Percentiles rank a stretch among this genome's conserved stretches.
Evolutionary conservation across 441 rosid genomes (phyloP).

Genomic region (Gossypium trilobum): DNA sequence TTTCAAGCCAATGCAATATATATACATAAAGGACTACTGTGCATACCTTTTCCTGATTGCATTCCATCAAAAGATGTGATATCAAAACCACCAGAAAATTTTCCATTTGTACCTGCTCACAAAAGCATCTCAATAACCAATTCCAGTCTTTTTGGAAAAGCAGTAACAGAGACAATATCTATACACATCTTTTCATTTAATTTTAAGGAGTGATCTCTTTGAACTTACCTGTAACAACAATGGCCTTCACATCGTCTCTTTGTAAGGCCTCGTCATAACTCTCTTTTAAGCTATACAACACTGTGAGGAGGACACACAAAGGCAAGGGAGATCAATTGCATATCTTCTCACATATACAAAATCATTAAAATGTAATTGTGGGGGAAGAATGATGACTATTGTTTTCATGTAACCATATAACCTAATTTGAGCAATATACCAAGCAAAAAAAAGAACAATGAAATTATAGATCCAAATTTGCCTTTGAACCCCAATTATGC

Average conservation of each 20-base stretch:
- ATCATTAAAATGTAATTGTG: neutral
- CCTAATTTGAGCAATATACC: neutral
- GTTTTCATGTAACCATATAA: neutral
- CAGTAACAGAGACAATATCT: neutral
- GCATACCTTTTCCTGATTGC: conserved; percentile 47
- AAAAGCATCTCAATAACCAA: conserved; percentile 13
- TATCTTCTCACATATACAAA: neutral
- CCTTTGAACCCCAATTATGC: neutral
- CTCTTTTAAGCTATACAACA: conserved; percentile 61
- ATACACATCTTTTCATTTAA: neutral
- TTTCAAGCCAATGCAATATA: neutral
- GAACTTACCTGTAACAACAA: conserved; percentile 67
- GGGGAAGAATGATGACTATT: neutral
- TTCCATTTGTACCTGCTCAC: conserved; percentile 68
- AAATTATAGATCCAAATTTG: neutral
- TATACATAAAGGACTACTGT: neutral
- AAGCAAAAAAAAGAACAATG: neutral
- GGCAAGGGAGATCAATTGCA: neutral
- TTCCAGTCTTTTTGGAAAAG: neutral
- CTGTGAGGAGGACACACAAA: conserved; percentile 26
- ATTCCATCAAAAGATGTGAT: conserved; percentile 60
- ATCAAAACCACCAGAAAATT: conserved; percentile 94
- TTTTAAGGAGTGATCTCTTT: neutral
- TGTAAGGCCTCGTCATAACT: conserved; percentile 62
- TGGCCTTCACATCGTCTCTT: conserved; percentile 87